Evolutionary conservation across 805 yeast genomes (phyloP).

Genomic region (Starmera dryadoides): DNA sequence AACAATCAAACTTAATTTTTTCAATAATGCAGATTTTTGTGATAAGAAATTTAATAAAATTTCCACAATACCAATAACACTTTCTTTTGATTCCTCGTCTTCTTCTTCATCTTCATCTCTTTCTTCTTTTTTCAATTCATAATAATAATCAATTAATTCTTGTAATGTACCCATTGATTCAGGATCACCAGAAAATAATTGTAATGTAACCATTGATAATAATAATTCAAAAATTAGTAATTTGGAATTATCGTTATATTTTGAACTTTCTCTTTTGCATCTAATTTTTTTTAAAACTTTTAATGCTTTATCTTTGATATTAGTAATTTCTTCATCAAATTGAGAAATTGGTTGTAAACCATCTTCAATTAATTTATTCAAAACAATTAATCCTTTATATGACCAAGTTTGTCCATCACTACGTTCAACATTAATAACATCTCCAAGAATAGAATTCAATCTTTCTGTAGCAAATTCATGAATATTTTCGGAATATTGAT

Average conservation of each 20-base stretch:
- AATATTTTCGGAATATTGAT: slow-evolving; percentile 20
- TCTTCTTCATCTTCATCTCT: slow-evolving; percentile 24
- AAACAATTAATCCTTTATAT: slow-evolving; percentile 36
- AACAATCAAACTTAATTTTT: slow-evolving; percentile 46
- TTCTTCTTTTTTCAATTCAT: slow-evolving; percentile 31
- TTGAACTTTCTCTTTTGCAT: slow-evolving; percentile 24
- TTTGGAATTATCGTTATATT: slow-evolving; percentile 25
- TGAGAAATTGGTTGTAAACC: slow-evolving; percentile 23
- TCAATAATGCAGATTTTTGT: slow-evolving; percentile 49
- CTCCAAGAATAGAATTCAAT: slow-evolving; percentile 60
- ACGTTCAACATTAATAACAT: slow-evolving; percentile 39
- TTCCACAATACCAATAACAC: slow-evolving; percentile 49
- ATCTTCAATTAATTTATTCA: slow-evolving; percentile 20
- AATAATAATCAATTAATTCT: slow-evolving; percentile 62
- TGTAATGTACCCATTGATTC: slow-evolving; percentile 72
- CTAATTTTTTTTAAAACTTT: slow-evolving; percentile 38
- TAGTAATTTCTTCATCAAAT: slow-evolving; percentile 54
- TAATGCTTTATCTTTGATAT: slow-evolving; percentile 41
- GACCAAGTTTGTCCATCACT: slow-evolving; percentile 54
- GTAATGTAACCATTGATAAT: slow-evolving; percentile 69
- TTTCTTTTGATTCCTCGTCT: slow-evolving; percentile 32
- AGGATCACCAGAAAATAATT: slow-evolving; percentile 65
- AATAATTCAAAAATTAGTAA: slow-evolving; percentile 66
- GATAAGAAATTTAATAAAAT: slow-evolving; percentile 50
- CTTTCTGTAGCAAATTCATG: slow-evolving; percentile 48